A percentile compares a stretch with the other conserved stretches of the same genome.
Conservation (phyloP, 169 alveolate species). For the Ichthyophthirius multifiliis region DNA sequence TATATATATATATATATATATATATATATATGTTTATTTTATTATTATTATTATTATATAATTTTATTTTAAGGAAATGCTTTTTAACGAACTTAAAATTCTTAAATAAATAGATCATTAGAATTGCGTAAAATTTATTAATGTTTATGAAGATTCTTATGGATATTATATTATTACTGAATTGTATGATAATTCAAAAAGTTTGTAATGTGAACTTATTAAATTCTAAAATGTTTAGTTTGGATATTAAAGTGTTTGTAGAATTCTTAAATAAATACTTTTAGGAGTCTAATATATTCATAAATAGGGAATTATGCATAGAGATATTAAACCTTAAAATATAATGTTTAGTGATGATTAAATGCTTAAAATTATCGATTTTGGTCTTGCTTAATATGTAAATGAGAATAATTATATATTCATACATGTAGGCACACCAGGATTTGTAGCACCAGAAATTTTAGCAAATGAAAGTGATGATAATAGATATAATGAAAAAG, state of each 20-base stretch:
- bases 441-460: constrained; percentile 43
- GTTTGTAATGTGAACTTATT: not conserved
- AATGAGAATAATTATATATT: not conserved
- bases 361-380: constrained; percentile 15
- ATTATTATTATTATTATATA: no score
- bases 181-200: not conserved
- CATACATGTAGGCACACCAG: constrained; percentile 40
- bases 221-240: not conserved
- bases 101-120: constrained; percentile 9
- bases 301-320: constrained; percentile 34
- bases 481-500: not conserved
- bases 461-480: constrained; percentile 33
- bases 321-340: constrained; percentile 33
- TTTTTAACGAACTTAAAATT: not conserved
- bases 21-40: no score
- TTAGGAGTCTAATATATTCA: constrained; percentile 47
- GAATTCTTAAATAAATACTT: constrained; percentile 31
- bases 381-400: constrained; percentile 11
- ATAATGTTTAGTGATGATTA: not conserved
- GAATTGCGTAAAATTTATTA: constrained; percentile 5
- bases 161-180: constrained; percentile 43
- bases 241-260: constrained; percentile 14
- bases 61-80: no score
- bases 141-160: constrained; percentile 31
- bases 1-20: no score